A percentile compares a stretch with the other conserved stretches of the same genome.
These are phyloP conservation scores for Rosa multiflora DNA, from an alignment of 306 rosid genomes.

Conservation along the genomic window DNA sequence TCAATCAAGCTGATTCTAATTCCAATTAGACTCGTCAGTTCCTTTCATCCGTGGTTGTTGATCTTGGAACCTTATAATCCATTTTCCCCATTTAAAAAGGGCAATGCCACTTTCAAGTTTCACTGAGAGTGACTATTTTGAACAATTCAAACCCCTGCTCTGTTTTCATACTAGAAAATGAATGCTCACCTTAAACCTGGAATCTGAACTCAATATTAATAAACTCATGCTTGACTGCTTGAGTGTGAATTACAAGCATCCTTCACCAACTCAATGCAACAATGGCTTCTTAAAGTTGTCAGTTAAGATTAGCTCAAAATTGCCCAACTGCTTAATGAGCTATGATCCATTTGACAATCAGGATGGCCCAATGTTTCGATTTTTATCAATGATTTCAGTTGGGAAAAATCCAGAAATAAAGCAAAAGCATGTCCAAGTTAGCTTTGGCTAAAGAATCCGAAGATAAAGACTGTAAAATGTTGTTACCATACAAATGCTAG, in stretches of 20 bases:
- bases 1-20: constrained; percentile 44
- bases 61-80: constrained; percentile 23
- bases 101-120: background rate
- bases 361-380: background rate
- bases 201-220: background rate
- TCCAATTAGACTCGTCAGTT: constrained; percentile 23
- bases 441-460: constrained; percentile 9
- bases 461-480: background rate
- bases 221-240: background rate
- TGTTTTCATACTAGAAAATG: constrained; percentile 16
- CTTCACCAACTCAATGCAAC: constrained; percentile 4
- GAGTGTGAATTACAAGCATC: constrained; percentile 8
- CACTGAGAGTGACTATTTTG: constrained; percentile 15
- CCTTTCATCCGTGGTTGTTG: background rate
- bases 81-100: background rate
- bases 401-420: background rate
- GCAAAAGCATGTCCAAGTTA: background rate
- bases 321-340: background rate
- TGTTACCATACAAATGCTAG: background rate
- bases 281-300: constrained; percentile 1
- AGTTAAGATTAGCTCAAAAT: background rate
- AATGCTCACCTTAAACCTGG: constrained; percentile 9
- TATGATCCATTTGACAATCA: background rate
- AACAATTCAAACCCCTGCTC: background rate
- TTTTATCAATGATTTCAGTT: background rate